Evolutionary conservation across 768 basidiomycete species (phyloP).

Genomic region (Russula sp.): DNA sequence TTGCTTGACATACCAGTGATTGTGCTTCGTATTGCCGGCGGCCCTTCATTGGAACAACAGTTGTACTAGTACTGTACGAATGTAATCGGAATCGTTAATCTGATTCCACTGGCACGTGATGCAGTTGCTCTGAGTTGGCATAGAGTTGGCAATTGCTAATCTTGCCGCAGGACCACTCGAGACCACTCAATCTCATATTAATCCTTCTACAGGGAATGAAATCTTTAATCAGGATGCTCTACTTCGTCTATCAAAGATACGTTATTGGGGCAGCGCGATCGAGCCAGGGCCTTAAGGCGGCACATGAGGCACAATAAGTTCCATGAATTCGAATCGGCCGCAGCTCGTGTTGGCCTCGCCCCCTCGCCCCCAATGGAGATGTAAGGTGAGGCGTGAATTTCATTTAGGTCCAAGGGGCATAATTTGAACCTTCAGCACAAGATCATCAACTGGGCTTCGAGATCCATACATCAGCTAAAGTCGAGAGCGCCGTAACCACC

Average conservation of each 20-base stretch:
- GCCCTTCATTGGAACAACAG: neutral
- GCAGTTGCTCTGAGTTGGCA: too few relatives aligned
- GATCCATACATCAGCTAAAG: slow-evolving; percentile 12
- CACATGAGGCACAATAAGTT: neutral
- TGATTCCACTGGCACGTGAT: too few relatives aligned
- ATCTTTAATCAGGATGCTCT: neutral
- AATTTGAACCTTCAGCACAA: neutral
- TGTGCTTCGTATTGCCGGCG: neutral
- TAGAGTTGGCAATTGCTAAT: too few relatives aligned
- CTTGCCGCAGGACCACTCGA: too few relatives aligned
- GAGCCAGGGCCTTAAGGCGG: neutral
- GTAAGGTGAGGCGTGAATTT: neutral
- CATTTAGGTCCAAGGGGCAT: slow-evolving; percentile 4
- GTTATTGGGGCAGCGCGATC: neutral
- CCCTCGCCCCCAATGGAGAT: neutral
- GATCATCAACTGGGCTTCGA: neutral
- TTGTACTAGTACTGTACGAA: neutral
- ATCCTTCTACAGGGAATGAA: neutral
- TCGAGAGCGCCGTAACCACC: slow-evolving; percentile 10
- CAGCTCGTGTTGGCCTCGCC: neutral
- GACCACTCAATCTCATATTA: neutral
- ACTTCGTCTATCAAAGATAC: neutral
- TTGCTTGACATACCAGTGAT: neutral
- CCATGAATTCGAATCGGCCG: neutral
- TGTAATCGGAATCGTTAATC: too few relatives aligned